Evolutionary conservation across 495 filamentous ascomycete species (phyloP), one percentile per base, ranked within the genome.

Genomic region (Aspergillus nidulans): DNA sequence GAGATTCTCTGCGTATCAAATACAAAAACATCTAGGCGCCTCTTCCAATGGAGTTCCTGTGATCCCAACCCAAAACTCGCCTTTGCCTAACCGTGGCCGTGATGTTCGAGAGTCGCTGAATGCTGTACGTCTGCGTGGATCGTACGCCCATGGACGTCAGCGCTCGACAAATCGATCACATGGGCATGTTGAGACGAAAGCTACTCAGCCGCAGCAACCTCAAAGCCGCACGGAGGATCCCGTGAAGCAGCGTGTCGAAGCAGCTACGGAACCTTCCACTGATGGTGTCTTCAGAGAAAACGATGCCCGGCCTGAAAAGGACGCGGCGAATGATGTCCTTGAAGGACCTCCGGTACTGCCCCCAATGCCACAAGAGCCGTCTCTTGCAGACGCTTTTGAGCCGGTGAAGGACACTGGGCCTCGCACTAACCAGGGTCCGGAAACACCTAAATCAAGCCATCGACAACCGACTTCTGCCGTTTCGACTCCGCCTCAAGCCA

Each of bases 1-100:
- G 61, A 77, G 94, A 60, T 97, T 97, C 65, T 97, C 92, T 26
- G 85, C 87, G 38, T 98, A 97, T 70, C 95, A 97, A 61, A 92
- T 97, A 43, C 89, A 89, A 20, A 97, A 95, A 61, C 90, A 95
- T 55, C 78, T 97, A 3, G 94, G 92, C 2, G 80, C 85, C 21
- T 86, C 86, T 28, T 78, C 88, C 13, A 89, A 85, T 66, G 91
- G 88, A 16, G 83, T 97, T 6, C 90, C 91, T 4, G 88, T 95
- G 72, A 76, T 96, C 7, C 90, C 92, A 30, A 73, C 86, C 9
- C 91, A 96, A 60, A 92, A 88, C 43, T 88, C 88, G 24, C 90
- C 92, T 2, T 80, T 94, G 52, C 91, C 91, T 3, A 96, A 96
- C 62, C 83, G 94, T 38, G 91, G 90, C 7, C 82, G 88, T 42